Evolutionary conservation across 1,284 basidiomycete species (phyloP).

Genomic region (Ganoderma sinense): DNA sequence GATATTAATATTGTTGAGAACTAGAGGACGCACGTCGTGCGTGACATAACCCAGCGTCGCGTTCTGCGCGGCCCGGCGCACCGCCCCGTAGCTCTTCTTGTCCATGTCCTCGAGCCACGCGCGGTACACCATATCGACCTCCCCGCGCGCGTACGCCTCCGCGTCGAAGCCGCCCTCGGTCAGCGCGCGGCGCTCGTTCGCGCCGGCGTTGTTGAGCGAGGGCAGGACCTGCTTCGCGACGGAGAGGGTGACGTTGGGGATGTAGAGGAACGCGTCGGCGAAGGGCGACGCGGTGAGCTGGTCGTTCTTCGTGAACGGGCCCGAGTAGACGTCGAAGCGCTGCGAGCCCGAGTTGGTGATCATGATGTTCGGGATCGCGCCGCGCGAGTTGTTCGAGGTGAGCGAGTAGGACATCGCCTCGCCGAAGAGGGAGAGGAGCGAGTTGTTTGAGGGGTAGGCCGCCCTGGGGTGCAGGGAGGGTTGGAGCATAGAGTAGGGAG

Average conservation of each 20-base stretch:
- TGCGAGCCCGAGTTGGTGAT: conserved; percentile 79
- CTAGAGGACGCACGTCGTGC: conserved; percentile 57
- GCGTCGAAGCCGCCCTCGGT: conserved; percentile 22
- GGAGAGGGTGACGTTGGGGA: conserved; percentile 56
- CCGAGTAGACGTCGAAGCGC: conserved; percentile 76
- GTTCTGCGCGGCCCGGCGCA: conserved; percentile 50
- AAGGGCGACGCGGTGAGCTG: conserved; percentile 78
- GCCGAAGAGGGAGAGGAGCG: conserved; percentile 67
- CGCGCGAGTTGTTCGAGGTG: conserved; percentile 66
- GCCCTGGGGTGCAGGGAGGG: conserved; percentile 43
- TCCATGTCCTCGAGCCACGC: conserved; percentile 67
- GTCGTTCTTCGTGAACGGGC: conserved; percentile 82
- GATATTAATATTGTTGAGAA: not conserved
- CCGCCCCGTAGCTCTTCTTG: conserved; percentile 38
- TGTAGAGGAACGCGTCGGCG: conserved; percentile 63
- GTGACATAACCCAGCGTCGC: conserved; percentile 81
- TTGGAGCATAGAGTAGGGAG: not conserved
- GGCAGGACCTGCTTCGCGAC: conserved; percentile 62
- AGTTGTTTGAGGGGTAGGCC: conserved; percentile 73
- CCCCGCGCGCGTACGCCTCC: conserved; percentile 55
- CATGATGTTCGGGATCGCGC: conserved; percentile 68
- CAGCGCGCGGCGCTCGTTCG: conserved; percentile 22
- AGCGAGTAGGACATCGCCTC: conserved; percentile 65
- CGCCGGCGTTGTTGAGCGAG: conserved; percentile 51
- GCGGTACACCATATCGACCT: conserved; percentile 59